Conservation (phyloP, 2,329 filamentous ascomycete genomes). For the Ilyonectria mors-panacis region DNA sequence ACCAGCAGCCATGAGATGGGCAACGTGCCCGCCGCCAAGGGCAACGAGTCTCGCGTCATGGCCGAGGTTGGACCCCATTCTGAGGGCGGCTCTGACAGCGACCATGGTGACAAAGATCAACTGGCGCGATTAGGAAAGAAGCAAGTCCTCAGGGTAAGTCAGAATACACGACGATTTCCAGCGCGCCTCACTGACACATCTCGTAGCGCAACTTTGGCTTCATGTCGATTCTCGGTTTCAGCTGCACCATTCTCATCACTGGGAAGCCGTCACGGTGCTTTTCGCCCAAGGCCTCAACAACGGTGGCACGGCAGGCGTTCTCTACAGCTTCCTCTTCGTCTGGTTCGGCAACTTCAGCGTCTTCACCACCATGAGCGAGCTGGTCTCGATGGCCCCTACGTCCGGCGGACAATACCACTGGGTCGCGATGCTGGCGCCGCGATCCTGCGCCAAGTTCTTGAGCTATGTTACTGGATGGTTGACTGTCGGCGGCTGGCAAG, state of each 20-base stretch:
- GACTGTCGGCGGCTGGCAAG: conserved; percentile 64
- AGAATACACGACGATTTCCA: background rate
- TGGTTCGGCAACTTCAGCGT: conserved; percentile 59
- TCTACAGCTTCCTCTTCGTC: conserved; percentile 67
- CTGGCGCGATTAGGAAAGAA: conserved; percentile 50
- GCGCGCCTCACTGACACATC: conserved; percentile 8
- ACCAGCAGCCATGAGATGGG: conserved; percentile 45
- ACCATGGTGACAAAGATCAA: conserved; percentile 45
- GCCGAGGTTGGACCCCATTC: conserved; percentile 40
- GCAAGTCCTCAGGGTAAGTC: conserved; percentile 46
- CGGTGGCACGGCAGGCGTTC: conserved; percentile 58
- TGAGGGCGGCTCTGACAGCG: conserved; percentile 23
- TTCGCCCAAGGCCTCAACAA: conserved; percentile 58
- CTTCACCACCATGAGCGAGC: conserved; percentile 43
- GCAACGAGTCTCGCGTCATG: conserved; percentile 22
- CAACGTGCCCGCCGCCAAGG: conserved; percentile 36
- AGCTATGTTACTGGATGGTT: conserved; percentile 56
- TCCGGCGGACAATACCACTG: conserved; percentile 45
- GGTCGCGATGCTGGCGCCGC: conserved; percentile 44
- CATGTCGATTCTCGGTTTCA: conserved; percentile 66
- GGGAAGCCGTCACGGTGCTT: conserved; percentile 60
- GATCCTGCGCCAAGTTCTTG: conserved; percentile 49
- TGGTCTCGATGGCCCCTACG: conserved; percentile 43
- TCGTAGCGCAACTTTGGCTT: conserved; percentile 64
- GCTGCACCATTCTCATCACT: conserved; percentile 69